These are phyloP conservation scores for Lachnum nothofagi DNA, from an alignment of 2,329 filamentous ascomycete genomes.

Conservation along the genomic window DNA sequence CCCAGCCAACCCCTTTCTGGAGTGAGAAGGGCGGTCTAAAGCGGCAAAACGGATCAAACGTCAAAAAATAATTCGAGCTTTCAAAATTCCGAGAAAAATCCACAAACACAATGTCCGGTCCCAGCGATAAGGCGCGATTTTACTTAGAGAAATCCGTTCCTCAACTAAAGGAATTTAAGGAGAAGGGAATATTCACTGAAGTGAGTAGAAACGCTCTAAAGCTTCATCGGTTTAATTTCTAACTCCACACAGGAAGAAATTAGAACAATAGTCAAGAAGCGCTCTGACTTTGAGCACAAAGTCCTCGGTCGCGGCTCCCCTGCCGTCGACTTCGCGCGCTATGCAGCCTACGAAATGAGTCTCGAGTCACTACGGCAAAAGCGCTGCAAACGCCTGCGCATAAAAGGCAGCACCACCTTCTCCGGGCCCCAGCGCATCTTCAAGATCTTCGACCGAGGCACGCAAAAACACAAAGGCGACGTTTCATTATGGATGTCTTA, in stretches of 20 bases:
- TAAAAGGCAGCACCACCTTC: slow-evolving; percentile 62
- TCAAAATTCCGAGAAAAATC: background rate
- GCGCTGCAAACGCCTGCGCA: slow-evolving; percentile 72
- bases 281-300: slow-evolving; percentile 88
- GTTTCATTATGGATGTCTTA: slow-evolving; percentile 84
- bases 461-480: slow-evolving; percentile 77
- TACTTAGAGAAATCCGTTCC: slow-evolving; percentile 89
- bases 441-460: slow-evolving; percentile 81
- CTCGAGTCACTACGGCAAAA: slow-evolving; percentile 75
- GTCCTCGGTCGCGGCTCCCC: slow-evolving; percentile 76
- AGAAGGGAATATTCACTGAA: slow-evolving; percentile 84
- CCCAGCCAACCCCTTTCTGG: background rate
- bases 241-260: slow-evolving; percentile 68
- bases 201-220: slow-evolving; percentile 39
- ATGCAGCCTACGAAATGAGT: slow-evolving; percentile 67
- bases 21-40: background rate
- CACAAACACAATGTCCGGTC: slow-evolving; percentile 60
- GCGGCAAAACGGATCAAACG: background rate
- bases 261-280: slow-evolving; percentile 77
- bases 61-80: background rate
- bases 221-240: slow-evolving; percentile 9
- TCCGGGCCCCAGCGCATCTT: slow-evolving; percentile 79
- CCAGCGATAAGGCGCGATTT: slow-evolving; percentile 91
- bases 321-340: slow-evolving; percentile 75
- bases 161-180: slow-evolving; percentile 85